These are phyloP conservation scores for Debaryomyces sp. DNA, from an alignment of 1,139 yeast species.

Conservation along the genomic window DNA sequence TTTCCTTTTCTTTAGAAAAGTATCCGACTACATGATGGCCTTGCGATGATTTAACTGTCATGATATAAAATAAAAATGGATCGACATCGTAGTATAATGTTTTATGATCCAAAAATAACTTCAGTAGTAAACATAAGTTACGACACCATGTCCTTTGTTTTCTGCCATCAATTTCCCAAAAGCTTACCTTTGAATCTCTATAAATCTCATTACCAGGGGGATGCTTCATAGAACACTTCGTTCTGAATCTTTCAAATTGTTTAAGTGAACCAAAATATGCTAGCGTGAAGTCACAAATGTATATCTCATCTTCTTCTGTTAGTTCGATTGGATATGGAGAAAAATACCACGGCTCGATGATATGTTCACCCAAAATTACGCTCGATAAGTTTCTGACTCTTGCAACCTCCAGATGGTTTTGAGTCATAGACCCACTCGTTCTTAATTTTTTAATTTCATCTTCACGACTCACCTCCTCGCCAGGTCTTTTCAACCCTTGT, in stretches of 20 bases:
- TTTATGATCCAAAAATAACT: slow-evolving; percentile 90
- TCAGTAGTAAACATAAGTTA: slow-evolving; percentile 83
- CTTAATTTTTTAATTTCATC: slow-evolving; percentile 91
- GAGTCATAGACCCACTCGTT: slow-evolving; percentile 96
- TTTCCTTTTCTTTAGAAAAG: slow-evolving; percentile 94
- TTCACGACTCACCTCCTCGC: slow-evolving; percentile 77
- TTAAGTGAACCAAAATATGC: slow-evolving; percentile 86
- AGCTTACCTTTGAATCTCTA: slow-evolving; percentile 74
- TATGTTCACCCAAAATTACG: slow-evolving; percentile 84
- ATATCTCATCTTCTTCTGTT: slow-evolving; percentile 87
- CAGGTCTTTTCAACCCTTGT: slow-evolving; percentile 69
- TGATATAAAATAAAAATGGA: slow-evolving; percentile 91
- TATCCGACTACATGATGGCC: slow-evolving; percentile 97
- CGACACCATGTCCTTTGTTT: slow-evolving; percentile 97
- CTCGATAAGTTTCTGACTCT: slow-evolving; percentile 81
- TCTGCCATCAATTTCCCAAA: slow-evolving; percentile 96
- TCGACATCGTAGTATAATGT: slow-evolving; percentile 96
- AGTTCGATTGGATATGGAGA: slow-evolving; percentile 95
- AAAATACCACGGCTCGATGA: slow-evolving; percentile 98
- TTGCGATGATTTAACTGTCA: slow-evolving; percentile 84
- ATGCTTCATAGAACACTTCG: slow-evolving; percentile 83
- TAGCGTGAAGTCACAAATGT: slow-evolving; percentile 88
- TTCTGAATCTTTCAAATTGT: slow-evolving; percentile 89
- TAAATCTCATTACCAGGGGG: slow-evolving; percentile 99
- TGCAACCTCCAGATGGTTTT: slow-evolving; percentile 84